Conservation (phyloP, 148 eudicot genomes). For the Chenopodium quinoa region DNA sequence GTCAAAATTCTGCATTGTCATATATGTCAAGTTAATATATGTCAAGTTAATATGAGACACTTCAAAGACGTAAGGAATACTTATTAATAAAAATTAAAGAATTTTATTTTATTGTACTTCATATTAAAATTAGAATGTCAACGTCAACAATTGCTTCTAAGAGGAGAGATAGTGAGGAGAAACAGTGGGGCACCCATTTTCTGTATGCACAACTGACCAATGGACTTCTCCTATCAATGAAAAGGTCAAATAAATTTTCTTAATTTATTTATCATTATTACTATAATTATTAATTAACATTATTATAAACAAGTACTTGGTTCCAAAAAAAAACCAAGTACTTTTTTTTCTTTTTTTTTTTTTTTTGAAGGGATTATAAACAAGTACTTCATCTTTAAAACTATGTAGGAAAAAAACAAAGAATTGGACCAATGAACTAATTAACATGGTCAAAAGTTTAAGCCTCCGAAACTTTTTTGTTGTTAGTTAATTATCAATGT, state of each 20-base stretch:
- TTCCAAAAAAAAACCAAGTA: too few relatives aligned
- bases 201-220: constrained; percentile 15
- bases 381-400: too few relatives aligned
- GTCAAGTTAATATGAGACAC: too few relatives aligned
- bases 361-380: too few relatives aligned
- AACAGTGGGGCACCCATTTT: constrained; percentile 24
- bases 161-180: not conserved
- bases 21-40: too few relatives aligned
- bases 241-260: constrained; percentile 18
- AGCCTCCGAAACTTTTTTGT: not conserved
- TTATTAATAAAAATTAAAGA: not conserved
- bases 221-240: constrained; percentile 22
- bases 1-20: too few relatives aligned
- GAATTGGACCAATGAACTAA: not conserved
- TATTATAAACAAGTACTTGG: too few relatives aligned
- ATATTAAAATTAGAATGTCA: not conserved
- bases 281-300: too few relatives aligned
- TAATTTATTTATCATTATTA: not conserved
- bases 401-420: not conserved
- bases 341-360: too few relatives aligned
- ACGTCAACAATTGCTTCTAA: constrained; percentile 25
- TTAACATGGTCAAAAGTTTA: constrained; percentile 22
- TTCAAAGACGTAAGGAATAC: too few relatives aligned
- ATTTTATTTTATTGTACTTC: not conserved
- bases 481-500: not conserved